phyloP scores from a whole-genome alignment of 2,329 filamentous ascomycete genomes.

The Whalleya microplaca region DNA sequence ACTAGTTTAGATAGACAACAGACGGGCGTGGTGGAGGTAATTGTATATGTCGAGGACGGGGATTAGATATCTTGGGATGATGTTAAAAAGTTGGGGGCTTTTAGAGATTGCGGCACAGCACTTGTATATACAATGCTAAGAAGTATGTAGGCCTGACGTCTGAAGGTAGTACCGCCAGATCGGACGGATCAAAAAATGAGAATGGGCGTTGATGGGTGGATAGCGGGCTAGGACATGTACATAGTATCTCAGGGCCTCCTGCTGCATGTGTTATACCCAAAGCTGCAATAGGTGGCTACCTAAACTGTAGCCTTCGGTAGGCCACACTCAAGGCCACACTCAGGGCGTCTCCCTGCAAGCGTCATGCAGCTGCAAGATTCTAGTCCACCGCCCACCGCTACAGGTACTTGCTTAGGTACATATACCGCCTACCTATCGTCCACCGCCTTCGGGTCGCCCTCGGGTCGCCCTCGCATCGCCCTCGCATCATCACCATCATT shows the following conservation, averaged over 20 bases:
- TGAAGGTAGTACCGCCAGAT: neutral
- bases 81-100: neutral
- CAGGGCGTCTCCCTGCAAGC: neutral
- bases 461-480: too few species aligned
- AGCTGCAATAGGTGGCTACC: neutral
- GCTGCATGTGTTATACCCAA: neutral
- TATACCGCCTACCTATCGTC: too few species aligned
- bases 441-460: neutral
- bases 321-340: neutral
- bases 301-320: neutral
- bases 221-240: neutral
- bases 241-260: neutral
- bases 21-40: too few species aligned
- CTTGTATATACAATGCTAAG: neutral
- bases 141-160: neutral
- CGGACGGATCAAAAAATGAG: neutral
- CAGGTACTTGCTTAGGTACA: too few species aligned
- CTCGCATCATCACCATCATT: neutral
- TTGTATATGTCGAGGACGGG: too few species aligned
- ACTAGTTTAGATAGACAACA: too few species aligned
- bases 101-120: neutral
- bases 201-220: neutral
- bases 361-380: neutral
- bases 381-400: neutral
- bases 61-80: neutral